Conservation (phyloP, 176 grass and related monocot species). For the Ensete glaucum region DNA sequence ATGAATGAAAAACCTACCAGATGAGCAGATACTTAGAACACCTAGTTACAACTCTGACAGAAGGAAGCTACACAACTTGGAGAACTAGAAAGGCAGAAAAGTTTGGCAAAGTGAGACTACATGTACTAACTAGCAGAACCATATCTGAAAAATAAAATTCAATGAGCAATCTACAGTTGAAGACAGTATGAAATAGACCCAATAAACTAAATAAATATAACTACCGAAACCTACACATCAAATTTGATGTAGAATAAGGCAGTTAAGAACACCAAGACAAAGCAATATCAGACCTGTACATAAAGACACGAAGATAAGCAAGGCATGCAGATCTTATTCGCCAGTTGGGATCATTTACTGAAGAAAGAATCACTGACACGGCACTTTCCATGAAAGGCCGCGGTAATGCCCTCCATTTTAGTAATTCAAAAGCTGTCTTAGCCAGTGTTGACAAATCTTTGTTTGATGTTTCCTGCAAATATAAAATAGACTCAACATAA, state of each 20-base stretch:
- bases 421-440: conserved; percentile 82
- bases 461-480: conserved; percentile 81
- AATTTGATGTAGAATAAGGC: background rate
- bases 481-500: background rate
- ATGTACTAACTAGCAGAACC: background rate
- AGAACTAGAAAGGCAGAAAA: background rate
- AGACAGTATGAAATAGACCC: no score
- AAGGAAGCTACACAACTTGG: background rate
- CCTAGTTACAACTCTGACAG: background rate
- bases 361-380: conserved; percentile 66
- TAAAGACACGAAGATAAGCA: conserved; percentile 71
- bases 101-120: background rate
- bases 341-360: conserved; percentile 71
- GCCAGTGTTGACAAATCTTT: conserved; percentile 87
- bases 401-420: conserved; percentile 67
- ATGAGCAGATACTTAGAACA: background rate
- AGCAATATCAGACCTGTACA: conserved; percentile 63
- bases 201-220: no score
- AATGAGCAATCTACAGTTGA: background rate
- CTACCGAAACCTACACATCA: background rate
- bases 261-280: background rate
- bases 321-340: conserved; percentile 76
- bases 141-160: background rate
- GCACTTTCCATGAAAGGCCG: conserved; percentile 71
- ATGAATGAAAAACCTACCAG: background rate